Evolutionary conservation across 2,329 filamentous ascomycete genomes (phyloP).

Genomic region (Hypoxylon sp.): DNA sequence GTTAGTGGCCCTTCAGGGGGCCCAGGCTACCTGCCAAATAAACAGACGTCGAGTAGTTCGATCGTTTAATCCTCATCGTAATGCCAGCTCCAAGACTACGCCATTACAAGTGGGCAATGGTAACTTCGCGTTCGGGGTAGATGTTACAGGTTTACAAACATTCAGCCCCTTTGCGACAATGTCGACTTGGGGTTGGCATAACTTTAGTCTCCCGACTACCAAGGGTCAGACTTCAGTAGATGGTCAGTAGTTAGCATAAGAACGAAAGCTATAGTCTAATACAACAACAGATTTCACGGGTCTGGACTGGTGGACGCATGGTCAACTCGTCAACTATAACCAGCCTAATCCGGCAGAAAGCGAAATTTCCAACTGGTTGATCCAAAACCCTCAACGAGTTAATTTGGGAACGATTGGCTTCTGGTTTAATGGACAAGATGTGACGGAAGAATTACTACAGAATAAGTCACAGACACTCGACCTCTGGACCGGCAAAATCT

Average conservation of each 20-base stretch:
- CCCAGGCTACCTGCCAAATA: constrained; percentile 46
- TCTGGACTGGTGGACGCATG: constrained; percentile 62
- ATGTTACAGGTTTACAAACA: constrained; percentile 63
- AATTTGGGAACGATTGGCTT: constrained; percentile 66
- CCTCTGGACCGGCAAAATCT: constrained; percentile 63
- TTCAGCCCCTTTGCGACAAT: constrained; percentile 63
- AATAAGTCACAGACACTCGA: constrained; percentile 62
- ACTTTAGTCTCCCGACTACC: constrained; percentile 62
- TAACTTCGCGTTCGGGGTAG: constrained; percentile 64
- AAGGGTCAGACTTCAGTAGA: constrained; percentile 56
- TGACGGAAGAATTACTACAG: constrained; percentile 59
- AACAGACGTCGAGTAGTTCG: constrained; percentile 56
- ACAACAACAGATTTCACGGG: constrained; percentile 57
- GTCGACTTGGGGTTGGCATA: constrained; percentile 66
- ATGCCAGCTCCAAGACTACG: constrained; percentile 64
- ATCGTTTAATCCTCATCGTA: constrained; percentile 64
- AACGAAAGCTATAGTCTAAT: constrained; percentile 23
- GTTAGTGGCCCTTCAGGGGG: constrained; percentile 17
- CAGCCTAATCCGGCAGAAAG: constrained; percentile 59
- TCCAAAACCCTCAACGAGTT: constrained; percentile 66
- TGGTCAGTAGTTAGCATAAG: constrained; percentile 48
- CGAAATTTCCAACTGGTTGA: constrained; percentile 61
- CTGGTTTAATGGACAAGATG: constrained; percentile 57
- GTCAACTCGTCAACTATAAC: constrained; percentile 59
- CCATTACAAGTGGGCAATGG: constrained; percentile 67